Base-by-base conservation (phyloP, 768 basidiomycete species). In the Imleria badia region DNA sequence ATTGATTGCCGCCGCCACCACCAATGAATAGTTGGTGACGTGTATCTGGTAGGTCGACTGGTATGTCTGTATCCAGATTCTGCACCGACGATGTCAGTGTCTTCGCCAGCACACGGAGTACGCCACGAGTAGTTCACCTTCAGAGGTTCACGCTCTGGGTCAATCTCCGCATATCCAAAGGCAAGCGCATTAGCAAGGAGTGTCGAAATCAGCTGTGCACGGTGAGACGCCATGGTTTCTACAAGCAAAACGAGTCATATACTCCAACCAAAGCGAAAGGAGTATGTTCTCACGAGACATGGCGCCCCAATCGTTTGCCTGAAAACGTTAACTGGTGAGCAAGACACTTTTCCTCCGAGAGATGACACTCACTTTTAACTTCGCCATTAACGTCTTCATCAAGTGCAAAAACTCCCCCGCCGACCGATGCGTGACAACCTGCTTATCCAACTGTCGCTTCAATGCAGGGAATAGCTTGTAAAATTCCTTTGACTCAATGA, bases 301-400 rank as follows among this genome's bases (percentile, higher is more conserved):
- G 0, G 84, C 74, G 15, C 82, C 81, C 84, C 85, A 86, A 55
- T 86, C 85, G 34, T 84, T 84, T 2, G 80, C 77, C 84, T 52
- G 10, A 43, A 43, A 3, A 43, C 2, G 3, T 41, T 22, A n/a
- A n/a, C n/a, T 17, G 13, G 9, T 51, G n/a, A 59, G 39, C 8
- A 36, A n/a, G 26, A 10, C 8, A 0, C n/a, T n/a, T n/a, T n/a
- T n/a, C n/a, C 15, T 14, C 19, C 4, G 5, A 48, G 4, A 7
- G 13, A 49, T 0, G 1, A 50, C 17, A 31, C 51, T 54, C 45
- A 81, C 84, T 76, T 85, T 86, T 38, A 86, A 60, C 53, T 86
- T 86, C 15, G 84, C 84, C 84, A 86, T 86, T 40, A 86, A 56
- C 0, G 81, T 81, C 65, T 86, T 86, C 62, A 86, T 69, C 3